Conservation (phyloP, 345 rosid genomes). For the Syzygium aqueum region DNA sequence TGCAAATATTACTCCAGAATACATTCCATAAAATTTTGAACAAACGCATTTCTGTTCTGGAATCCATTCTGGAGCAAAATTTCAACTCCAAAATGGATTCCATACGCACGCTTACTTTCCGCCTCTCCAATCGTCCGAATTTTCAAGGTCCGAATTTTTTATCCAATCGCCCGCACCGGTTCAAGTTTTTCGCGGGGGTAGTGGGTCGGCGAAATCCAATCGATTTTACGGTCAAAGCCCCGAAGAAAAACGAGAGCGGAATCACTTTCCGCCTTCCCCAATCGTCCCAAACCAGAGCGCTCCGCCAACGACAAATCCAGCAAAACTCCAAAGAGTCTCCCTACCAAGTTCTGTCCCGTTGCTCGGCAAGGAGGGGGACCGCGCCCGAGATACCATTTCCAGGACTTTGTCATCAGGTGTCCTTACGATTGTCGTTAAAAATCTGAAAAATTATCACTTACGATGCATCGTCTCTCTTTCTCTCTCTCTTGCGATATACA, state of each 20-base stretch:
- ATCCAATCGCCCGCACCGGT: too few species aligned
- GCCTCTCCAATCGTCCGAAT: background rate
- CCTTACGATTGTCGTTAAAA: background rate
- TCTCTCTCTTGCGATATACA: fast-evolving
- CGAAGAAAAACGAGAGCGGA: fast-evolving
- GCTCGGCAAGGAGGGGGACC: background rate
- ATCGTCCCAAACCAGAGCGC: background rate
- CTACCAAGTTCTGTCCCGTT: background rate
- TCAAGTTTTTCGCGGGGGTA: too few species aligned
- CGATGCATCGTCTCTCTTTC: background rate
- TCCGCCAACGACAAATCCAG: background rate
- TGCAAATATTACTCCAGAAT: too few species aligned
- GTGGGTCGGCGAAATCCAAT: background rate
- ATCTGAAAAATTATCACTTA: background rate
- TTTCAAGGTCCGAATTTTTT: too few species aligned
- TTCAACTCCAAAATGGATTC: too few species aligned
- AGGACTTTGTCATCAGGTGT: fast-evolving
- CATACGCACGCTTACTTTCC: background rate
- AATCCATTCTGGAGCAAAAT: too few species aligned
- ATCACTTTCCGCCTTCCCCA: background rate
- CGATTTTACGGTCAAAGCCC: background rate
- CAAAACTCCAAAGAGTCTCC: background rate
- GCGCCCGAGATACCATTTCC: background rate
- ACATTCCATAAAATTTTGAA: too few species aligned
- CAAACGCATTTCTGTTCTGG: too few species aligned